Conservation (phyloP, 2,329 filamentous ascomycete species). For the Beauveria scarabaeidicola region DNA sequence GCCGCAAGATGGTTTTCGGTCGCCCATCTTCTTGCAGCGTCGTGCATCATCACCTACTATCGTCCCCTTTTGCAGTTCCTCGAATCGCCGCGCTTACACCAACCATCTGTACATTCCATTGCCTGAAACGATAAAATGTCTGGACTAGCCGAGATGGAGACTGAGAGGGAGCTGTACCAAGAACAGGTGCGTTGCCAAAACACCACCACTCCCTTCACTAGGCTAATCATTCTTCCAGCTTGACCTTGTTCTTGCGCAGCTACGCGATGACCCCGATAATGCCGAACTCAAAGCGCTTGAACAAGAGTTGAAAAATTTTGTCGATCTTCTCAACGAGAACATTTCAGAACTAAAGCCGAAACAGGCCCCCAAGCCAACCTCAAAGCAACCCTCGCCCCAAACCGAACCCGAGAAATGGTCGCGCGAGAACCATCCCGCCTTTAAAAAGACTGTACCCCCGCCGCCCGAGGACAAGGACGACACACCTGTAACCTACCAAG, state of each 20-base stretch:
- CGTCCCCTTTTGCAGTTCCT: neutral
- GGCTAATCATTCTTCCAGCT: slow-evolving; percentile 42
- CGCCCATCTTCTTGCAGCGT: neutral
- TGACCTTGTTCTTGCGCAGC: slow-evolving; percentile 65
- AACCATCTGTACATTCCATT: too few species aligned
- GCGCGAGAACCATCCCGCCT: slow-evolving; percentile 71
- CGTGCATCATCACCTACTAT: neutral
- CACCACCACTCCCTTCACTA: neutral
- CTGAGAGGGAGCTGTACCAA: slow-evolving; percentile 46
- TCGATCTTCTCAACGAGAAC: slow-evolving; percentile 68
- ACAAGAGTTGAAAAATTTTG: slow-evolving; percentile 72
- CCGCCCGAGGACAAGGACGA: slow-evolving; percentile 44
- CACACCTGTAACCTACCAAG: slow-evolving; percentile 56
- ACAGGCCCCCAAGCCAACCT: slow-evolving; percentile 35
- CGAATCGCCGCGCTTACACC: neutral
- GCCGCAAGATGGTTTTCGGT: neutral
- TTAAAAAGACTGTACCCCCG: slow-evolving; percentile 42
- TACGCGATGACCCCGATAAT: slow-evolving; percentile 74
- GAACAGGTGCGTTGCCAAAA: slow-evolving; percentile 39
- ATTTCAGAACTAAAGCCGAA: slow-evolving; percentile 67
- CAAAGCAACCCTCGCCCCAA: slow-evolving; percentile 38
- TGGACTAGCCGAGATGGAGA: slow-evolving; percentile 34
- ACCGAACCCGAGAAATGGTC: slow-evolving; percentile 67
- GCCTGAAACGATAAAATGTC: slow-evolving; percentile 18
- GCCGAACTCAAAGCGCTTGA: slow-evolving; percentile 68